Conservation (phyloP, 495 filamentous ascomycete species). For the Bathelium albidoporum region DNA sequence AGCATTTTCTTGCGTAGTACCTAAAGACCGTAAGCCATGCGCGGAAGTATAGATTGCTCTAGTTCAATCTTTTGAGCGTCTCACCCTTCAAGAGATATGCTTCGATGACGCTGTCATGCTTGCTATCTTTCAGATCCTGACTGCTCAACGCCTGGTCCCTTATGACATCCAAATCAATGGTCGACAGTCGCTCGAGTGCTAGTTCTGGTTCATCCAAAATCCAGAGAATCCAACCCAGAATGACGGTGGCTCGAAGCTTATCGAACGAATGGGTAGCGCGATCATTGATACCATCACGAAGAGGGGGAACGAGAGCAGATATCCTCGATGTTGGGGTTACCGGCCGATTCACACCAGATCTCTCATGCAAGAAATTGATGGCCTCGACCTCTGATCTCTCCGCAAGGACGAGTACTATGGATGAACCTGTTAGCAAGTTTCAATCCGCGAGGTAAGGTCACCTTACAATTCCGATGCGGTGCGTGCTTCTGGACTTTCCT, state of each 20-base stretch:
- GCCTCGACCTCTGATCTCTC: conserved; percentile 63
- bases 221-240: conserved; percentile 76
- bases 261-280: conserved; percentile 53
- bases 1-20: conserved; percentile 50
- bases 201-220: conserved; percentile 54
- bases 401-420: conserved; percentile 60
- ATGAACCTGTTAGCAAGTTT: background rate
- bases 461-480: conserved; percentile 70
- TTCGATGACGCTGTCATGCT: background rate
- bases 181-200: conserved; percentile 51
- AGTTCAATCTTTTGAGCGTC: background rate
- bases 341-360: conserved; percentile 33
- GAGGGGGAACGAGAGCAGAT: conserved; percentile 47
- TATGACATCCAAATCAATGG: background rate
- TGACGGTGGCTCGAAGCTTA: conserved; percentile 66
- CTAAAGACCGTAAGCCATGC: conserved; percentile 24
- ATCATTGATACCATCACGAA: conserved; percentile 56
- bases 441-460: conserved; percentile 7
- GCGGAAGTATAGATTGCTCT: too few relatives aligned
- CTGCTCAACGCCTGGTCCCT: background rate
- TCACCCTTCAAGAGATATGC: conserved; percentile 2
- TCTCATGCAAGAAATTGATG: conserved; percentile 34
- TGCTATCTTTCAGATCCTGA: background rate
- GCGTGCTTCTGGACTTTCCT: conserved; percentile 92
- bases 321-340: conserved; percentile 41